Conservation (phyloP, 805 yeast genomes). For the Candida insectalens region DNA sequence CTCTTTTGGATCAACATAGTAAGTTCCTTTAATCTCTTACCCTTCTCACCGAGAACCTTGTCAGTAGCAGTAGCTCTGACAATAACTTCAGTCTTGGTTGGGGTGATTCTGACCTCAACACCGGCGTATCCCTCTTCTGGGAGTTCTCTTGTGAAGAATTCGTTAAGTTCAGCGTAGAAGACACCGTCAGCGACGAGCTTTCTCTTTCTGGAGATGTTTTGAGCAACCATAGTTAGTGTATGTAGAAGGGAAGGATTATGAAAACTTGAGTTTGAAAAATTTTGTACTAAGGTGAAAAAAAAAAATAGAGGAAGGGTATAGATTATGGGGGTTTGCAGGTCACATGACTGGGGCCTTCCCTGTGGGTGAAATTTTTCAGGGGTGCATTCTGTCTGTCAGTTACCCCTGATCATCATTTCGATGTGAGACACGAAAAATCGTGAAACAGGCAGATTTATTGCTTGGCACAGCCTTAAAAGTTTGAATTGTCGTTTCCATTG, state of each 20-base stretch:
- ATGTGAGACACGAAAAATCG: too few species aligned
- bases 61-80: constrained; percentile 99
- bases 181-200: constrained; percentile 99
- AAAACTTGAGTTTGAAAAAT: not conserved
- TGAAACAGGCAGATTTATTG: too few species aligned
- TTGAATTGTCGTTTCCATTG: too few species aligned
- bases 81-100: constrained; percentile 95
- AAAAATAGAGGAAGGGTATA: too few species aligned
- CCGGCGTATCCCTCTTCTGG: constrained; percentile 99
- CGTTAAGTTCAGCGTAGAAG: constrained; percentile 99
- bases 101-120: constrained; percentile 98
- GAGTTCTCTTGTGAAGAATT: constrained; percentile 99
- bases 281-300: too few species aligned
- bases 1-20: constrained; percentile 97
- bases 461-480: too few species aligned
- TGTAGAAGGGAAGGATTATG: not conserved
- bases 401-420: too few species aligned
- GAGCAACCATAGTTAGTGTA: constrained; percentile 21
- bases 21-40: constrained; percentile 99
- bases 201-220: constrained; percentile 88
- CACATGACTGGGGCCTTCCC: too few species aligned
- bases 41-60: constrained; percentile 98
- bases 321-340: too few species aligned
- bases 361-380: too few species aligned
- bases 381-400: too few species aligned